A percentile compares a stretch with the other conserved stretches of the same genome.
Evolutionary conservation across 2,329 filamentous ascomycete genomes (phyloP).

Genomic region (Aspergillus brasiliensis): DNA sequence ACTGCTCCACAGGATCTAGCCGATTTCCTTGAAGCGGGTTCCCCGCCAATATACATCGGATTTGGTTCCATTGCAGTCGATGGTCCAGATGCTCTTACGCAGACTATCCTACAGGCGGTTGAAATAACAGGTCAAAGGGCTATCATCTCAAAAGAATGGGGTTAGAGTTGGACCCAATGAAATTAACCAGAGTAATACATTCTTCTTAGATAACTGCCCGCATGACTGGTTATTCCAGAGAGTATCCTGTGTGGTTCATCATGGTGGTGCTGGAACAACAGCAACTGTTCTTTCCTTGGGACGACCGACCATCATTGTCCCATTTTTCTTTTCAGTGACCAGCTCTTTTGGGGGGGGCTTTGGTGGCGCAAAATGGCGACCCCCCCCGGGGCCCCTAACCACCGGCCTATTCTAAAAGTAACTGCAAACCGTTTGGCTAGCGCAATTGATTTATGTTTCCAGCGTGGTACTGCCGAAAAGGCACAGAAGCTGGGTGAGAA

Average conservation of each 20-base stretch:
- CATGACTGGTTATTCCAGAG: conserved; percentile 85
- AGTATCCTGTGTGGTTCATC: conserved; percentile 78
- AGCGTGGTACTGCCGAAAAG: conserved; percentile 59
- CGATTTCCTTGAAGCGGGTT: conserved; percentile 65
- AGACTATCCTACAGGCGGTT: conserved; percentile 71
- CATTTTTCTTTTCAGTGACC: conserved; percentile 84
- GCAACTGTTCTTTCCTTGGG: conserved; percentile 77
- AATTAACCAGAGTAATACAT: conserved; percentile 67
- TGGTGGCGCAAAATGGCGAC: conserved; percentile 70
- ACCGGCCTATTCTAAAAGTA: conserved; percentile 67
- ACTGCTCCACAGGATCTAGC: conserved; percentile 65
- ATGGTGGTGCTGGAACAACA: conserved; percentile 82
- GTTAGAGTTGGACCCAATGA: conserved; percentile 73
- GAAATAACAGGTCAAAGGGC: conserved; percentile 68
- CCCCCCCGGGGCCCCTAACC: too few species aligned
- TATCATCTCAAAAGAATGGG: conserved; percentile 83
- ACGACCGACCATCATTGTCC: conserved; percentile 76
- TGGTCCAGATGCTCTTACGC: conserved; percentile 70
- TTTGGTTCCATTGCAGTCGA: conserved; percentile 80
- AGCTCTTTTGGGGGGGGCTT: conserved; percentile 80
- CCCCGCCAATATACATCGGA: conserved; percentile 75
- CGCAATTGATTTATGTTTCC: conserved; percentile 62
- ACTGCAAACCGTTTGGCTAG: conserved; percentile 66
- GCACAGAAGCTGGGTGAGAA: conserved; percentile 60
- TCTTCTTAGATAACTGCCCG: conserved; percentile 80